phyloP scores from a whole-genome alignment of 169 alveolate species.

The Plasmodium knowlesi region DNA sequence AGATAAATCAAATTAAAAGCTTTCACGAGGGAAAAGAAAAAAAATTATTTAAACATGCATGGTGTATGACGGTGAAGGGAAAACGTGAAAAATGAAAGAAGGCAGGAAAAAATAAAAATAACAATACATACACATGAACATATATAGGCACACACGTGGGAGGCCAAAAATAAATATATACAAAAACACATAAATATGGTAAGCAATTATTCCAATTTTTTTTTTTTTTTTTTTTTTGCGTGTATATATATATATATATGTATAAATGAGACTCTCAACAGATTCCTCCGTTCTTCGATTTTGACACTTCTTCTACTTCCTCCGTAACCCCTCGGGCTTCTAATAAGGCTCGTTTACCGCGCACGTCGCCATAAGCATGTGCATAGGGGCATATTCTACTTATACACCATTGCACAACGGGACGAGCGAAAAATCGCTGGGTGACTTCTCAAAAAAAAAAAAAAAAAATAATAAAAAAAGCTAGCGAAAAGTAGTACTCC shows the following conservation, averaged over 20 bases:
- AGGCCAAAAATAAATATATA: neutral
- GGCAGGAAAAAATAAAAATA: neutral
- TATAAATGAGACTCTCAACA: neutral
- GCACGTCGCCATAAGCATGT: neutral
- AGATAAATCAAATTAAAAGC: constrained; percentile 74
- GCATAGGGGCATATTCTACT: neutral
- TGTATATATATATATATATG: neutral
- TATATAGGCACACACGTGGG: neutral
- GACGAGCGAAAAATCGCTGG: neutral
- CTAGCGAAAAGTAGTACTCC: no score
- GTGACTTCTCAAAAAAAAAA: neutral
- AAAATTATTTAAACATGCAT: neutral
- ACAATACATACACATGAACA: neutral
- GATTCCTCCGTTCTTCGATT: neutral
- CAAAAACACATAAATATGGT: neutral
- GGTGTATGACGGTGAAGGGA: neutral
- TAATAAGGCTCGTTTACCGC: neutral
- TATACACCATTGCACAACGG: neutral
- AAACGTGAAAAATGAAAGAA: neutral
- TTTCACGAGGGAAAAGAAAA: constrained; percentile 4
- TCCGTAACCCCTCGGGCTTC: neutral
- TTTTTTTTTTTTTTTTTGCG: neutral
- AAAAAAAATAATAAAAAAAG: no score
- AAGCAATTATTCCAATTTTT: constrained; percentile 14
- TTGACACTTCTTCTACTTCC: neutral